phyloP scores from a whole-genome alignment of 768 basidiomycete species.

The Chalciporus sphaerocephalus region DNA sequence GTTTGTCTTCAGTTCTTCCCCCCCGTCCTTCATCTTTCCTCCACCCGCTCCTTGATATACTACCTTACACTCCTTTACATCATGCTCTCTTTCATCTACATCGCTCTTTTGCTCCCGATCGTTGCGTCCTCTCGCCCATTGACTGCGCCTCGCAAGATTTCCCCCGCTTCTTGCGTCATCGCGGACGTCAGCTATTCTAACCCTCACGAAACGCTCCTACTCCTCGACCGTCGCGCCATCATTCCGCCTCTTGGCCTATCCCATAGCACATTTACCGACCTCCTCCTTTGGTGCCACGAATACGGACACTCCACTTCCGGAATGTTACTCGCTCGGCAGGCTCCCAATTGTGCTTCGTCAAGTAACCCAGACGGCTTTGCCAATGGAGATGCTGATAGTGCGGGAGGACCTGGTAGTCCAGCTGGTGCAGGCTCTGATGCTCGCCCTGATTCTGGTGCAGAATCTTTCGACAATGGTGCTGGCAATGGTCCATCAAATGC shows the following conservation, averaged over 20 bases:
- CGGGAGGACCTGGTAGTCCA: background rate
- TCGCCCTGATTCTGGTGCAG: background rate
- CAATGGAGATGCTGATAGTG: background rate
- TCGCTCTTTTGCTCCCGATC: constrained; percentile 20
- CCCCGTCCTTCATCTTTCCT: background rate
- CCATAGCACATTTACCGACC: constrained; percentile 20
- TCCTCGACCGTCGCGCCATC: constrained; percentile 21
- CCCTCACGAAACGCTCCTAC: constrained; percentile 18
- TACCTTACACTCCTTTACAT: constrained; percentile 10
- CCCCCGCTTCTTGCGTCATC: constrained; percentile 21
- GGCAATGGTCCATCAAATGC: background rate
- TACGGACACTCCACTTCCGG: constrained; percentile 6
- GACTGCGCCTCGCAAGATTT: constrained; percentile 1
- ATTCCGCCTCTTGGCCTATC: constrained; percentile 23
- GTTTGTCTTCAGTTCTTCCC: background rate
- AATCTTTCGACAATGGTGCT: background rate
- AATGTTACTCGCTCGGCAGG: constrained; percentile 24
- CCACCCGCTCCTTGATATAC: background rate
- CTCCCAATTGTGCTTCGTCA: constrained; percentile 10
- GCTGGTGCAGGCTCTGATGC: background rate
- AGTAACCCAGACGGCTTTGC: background rate
- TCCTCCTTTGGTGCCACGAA: constrained; percentile 29
- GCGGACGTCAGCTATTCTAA: constrained; percentile 25
- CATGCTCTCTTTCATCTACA: constrained; percentile 21
- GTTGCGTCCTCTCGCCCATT: constrained; percentile 19